Evolutionary conservation across 148 eudicot genomes (phyloP), one percentile per base, ranked within the genome.

Genomic region (Amaranthus palmeri): DNA sequence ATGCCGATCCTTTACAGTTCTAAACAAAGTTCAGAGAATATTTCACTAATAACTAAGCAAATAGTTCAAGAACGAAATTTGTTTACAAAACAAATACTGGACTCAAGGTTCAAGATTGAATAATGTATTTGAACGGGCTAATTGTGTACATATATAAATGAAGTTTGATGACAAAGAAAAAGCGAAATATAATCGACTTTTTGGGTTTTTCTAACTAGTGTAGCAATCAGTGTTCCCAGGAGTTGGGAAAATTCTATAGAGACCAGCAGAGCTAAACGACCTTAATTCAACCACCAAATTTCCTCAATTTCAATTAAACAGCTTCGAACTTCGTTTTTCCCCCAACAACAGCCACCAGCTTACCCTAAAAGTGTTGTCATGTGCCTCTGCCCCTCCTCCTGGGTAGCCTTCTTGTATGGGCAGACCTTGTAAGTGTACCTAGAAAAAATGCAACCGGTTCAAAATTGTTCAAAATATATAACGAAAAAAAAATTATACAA

Each of bases 351-450:
- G n/a, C n/a, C n/a, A n/a, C n/a, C n/a, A n/a, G n/a, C 85, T 67
- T 86, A 95, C 97, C 97, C 98, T 83, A 95, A 86, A 68, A 87
- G 86, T 61, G 98, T 91, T 63, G 74, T 83, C 80, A 96, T 91
- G 74, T 91, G 82, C 54, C 97, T n/a, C n/a, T n/a, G n/a, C n/a
- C n/a, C 96, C 82, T 95, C 98, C 59, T 62, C 90, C 80, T 91
- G 97, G 72, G 90, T 82, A 81, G 98, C 92, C 84, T 95, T 85
- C 74, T 88, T 89, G 72, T 78, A 95, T n/a, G 98, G 98, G 71
- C 98, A 91, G 74, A 95, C 81, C 80, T 89, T 95, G 84, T 91
- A 95, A 54, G 87, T 85, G 77, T 91, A 95, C 85, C 98, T 95
- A 89, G 80, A 53, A 73, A 56, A 67, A n/a, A n/a, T n/a, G 6